These are phyloP conservation scores for Beauveria asiatica DNA, from an alignment of 2,329 filamentous ascomycete genomes.

Conservation along the genomic window DNA sequence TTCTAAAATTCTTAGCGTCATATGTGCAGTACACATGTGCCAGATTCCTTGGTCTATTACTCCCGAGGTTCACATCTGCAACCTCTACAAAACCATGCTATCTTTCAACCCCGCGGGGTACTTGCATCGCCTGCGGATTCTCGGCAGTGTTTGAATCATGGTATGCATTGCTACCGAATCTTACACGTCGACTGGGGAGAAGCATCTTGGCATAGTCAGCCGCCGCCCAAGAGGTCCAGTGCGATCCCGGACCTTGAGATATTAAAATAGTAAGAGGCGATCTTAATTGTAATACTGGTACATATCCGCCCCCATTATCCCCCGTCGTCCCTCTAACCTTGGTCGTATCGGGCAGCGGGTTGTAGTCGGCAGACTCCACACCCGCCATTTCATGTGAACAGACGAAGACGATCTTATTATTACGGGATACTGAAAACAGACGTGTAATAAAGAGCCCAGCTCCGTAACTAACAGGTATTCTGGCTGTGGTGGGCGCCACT, in stretches of 20 bases:
- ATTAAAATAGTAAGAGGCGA: background rate
- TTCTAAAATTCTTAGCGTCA: slow-evolving; percentile 3
- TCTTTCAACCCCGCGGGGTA: background rate
- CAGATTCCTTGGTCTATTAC: background rate
- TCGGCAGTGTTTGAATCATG: background rate
- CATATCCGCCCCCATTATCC: background rate
- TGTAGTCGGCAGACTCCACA: slow-evolving; percentile 4
- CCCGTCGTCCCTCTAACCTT: background rate
- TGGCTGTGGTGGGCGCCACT: background rate
- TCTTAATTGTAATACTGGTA: background rate
- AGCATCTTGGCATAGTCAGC: background rate
- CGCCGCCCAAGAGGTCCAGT: background rate
- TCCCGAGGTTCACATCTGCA: slow-evolving; percentile 5
- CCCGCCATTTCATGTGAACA: slow-evolving; percentile 8
- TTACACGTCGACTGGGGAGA: background rate
- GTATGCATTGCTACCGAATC: background rate
- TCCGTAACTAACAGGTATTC: background rate
- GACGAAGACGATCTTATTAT: slow-evolving; percentile 9
- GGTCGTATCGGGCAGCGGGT: background rate
- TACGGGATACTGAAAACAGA: slow-evolving; percentile 8
- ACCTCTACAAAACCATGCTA: background rate
- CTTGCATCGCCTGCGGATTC: background rate
- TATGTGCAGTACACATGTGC: slow-evolving; percentile 1
- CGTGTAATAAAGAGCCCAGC: background rate
- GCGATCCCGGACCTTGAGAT: background rate